Evolutionary conservation across 2,329 filamentous ascomycete genomes (phyloP).

Genomic region (Ophiostoma montium): DNA sequence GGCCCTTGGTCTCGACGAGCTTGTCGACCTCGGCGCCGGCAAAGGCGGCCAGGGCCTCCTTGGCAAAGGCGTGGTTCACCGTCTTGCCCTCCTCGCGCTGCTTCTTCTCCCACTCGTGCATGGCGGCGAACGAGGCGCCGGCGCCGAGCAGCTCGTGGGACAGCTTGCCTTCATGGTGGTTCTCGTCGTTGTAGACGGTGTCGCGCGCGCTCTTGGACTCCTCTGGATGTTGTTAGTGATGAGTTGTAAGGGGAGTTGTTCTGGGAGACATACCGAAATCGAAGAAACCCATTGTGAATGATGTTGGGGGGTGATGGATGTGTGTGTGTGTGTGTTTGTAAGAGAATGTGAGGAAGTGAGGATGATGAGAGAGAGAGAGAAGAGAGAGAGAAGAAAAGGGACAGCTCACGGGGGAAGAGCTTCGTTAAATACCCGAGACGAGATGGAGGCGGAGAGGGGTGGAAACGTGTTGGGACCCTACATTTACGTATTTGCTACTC

Average conservation of each 20-base stretch:
- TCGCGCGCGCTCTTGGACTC: slow-evolving; percentile 29
- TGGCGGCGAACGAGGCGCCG: slow-evolving; percentile 63
- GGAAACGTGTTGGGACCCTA: neutral
- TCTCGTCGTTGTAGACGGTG: slow-evolving; percentile 25
- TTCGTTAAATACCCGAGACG: slow-evolving; percentile 9
- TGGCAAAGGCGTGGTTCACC: slow-evolving; percentile 61
- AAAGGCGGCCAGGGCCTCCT: slow-evolving; percentile 60
- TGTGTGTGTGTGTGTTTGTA: neutral
- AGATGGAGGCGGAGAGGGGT: neutral
- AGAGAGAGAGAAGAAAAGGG: neutral
- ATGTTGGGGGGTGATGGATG: neutral
- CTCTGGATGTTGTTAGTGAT: slow-evolving; percentile 17
- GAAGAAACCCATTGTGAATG: slow-evolving; percentile 14
- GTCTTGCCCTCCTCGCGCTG: slow-evolving; percentile 58
- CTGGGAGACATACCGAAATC: slow-evolving; percentile 8
- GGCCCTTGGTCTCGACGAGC: slow-evolving; percentile 57
- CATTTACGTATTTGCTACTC: neutral
- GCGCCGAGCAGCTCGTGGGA: slow-evolving; percentile 63
- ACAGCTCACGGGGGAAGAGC: slow-evolving; percentile 2
- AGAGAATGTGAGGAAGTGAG: neutral
- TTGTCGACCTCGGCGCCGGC: slow-evolving; percentile 65
- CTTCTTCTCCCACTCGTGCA: slow-evolving; percentile 66
- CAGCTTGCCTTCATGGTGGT: slow-evolving; percentile 43
- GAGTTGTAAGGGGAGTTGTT: neutral
- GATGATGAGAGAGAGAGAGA: neutral